A percentile compares a stretch with the other conserved stretches of the same genome.
Conservation (phyloP, 2,329 filamentous ascomycete species). For the Fusarium sterilihyphosum region DNA sequence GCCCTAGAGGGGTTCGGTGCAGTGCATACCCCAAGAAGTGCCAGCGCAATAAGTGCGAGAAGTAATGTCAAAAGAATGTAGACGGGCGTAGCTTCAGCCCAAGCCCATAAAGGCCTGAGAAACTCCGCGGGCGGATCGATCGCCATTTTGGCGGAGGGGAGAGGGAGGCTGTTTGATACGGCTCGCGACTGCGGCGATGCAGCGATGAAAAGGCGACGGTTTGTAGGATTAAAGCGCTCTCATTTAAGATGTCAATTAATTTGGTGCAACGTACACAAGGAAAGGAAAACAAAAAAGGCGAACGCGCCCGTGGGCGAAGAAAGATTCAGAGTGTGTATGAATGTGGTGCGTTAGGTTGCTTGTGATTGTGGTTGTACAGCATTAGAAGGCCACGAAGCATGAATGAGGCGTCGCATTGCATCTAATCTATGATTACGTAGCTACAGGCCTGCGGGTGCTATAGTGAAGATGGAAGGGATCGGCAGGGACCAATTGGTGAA, state of each 20-base stretch:
- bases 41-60: conserved; percentile 46
- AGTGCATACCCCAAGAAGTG: conserved; percentile 52
- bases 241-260: conserved; percentile 5
- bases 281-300: background rate
- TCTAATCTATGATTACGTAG: conserved; percentile 32
- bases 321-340: background rate
- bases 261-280: background rate
- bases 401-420: conserved; percentile 12
- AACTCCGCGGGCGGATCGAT: conserved; percentile 48
- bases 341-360: background rate
- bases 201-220: background rate
- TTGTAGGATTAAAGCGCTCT: background rate
- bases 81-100: conserved; percentile 52
- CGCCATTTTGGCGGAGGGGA: conserved; percentile 20
- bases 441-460: background rate
- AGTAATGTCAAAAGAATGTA: conserved; percentile 52
- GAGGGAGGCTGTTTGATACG: background rate
- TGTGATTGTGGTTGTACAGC: background rate
- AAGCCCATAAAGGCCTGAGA: conserved; percentile 48
- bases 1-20: background rate
- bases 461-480: conserved; percentile 17
- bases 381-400: conserved; percentile 36
- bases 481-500: conserved; percentile 24
- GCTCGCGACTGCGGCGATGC: conserved; percentile 19
- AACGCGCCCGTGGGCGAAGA: conserved; percentile 10